Evolutionary conservation across 768 basidiomycete genomes (phyloP).

Genomic region (Tulasnella sp.): DNA sequence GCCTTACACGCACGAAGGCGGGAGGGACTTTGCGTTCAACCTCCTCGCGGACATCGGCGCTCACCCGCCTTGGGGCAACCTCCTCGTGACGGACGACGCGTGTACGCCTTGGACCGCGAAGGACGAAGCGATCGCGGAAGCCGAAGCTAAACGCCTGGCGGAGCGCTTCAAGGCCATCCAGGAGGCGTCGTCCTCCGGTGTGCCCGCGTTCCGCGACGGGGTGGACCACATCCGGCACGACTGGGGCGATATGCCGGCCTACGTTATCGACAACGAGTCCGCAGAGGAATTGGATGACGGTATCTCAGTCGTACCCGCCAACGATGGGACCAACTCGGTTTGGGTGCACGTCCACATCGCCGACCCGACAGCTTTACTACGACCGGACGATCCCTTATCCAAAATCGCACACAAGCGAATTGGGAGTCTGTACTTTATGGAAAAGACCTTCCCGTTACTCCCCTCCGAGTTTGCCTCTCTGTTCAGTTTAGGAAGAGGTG

Average conservation of each 20-base stretch:
- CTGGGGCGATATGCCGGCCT: constrained; percentile 75
- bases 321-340: constrained; percentile 50
- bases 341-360: constrained; percentile 95
- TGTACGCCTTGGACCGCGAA: constrained; percentile 29
- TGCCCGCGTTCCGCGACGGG: constrained; percentile 28
- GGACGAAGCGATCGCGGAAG: constrained; percentile 3
- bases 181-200: constrained; percentile 32
- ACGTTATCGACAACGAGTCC: constrained; percentile 73
- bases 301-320: constrained; percentile 70
- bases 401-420: constrained; percentile 51
- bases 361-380: constrained; percentile 79
- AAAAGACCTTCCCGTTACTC: constrained; percentile 68
- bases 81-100: constrained; percentile 41
- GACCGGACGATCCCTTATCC: constrained; percentile 61
- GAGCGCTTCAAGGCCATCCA: constrained; percentile 28
- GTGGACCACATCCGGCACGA: constrained; percentile 74
- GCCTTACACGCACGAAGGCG: constrained; percentile 26
- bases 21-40: constrained; percentile 37
- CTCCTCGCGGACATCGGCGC: constrained; percentile 69
- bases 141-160: neutral
- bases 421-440: constrained; percentile 59
- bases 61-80: constrained; percentile 76
- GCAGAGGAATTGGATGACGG: constrained; percentile 95
- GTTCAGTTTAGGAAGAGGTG: constrained; percentile 47
- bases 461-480: constrained; percentile 50